A percentile compares a stretch with the other conserved stretches of the same genome.
Conservation (phyloP, 495 filamentous ascomycete genomes). For the Lepidopterella palustris region DNA sequence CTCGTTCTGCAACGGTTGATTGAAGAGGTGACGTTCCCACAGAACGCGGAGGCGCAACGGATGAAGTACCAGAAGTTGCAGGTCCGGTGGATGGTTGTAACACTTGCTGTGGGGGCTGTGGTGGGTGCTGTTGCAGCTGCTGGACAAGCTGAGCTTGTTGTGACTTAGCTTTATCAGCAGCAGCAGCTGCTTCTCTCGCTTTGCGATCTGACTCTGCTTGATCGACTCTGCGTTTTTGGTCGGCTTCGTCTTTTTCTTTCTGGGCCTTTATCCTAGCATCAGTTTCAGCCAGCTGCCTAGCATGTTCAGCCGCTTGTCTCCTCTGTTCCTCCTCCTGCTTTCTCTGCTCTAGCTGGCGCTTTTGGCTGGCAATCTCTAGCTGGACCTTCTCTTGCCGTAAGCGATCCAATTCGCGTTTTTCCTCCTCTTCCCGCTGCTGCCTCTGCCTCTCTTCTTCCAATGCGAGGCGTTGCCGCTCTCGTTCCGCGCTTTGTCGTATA, state of each 20-base stretch:
- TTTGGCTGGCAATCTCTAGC: conserved; percentile 6
- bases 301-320: conserved; percentile 1
- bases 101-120: conserved; percentile 1
- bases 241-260: conserved; percentile 7
- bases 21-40: not conserved
- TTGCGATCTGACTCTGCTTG: conserved; percentile 25
- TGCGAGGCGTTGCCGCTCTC: conserved; percentile 10
- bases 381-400: conserved; percentile 12
- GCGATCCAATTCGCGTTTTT: conserved; percentile 12
- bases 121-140: not conserved
- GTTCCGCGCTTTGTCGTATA: conserved; percentile 54
- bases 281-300: not conserved
- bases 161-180: conserved; percentile 19
- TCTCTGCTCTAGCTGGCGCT: not conserved
- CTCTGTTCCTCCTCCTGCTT: conserved; percentile 12
- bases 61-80: not conserved
- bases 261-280: conserved; percentile 9
- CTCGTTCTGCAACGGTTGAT: conserved; percentile 28
- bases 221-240: not conserved
- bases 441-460: conserved; percentile 4
- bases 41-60: not conserved
- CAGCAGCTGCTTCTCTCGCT: conserved; percentile 22
- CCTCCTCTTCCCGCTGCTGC: conserved; percentile 20
- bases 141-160: conserved; percentile 13
- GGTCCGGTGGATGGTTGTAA: conserved; percentile 1